These are phyloP conservation scores for Gracilaria gracilis DNA, from an alignment of 23 red algal species.

Conservation along the genomic window DNA sequence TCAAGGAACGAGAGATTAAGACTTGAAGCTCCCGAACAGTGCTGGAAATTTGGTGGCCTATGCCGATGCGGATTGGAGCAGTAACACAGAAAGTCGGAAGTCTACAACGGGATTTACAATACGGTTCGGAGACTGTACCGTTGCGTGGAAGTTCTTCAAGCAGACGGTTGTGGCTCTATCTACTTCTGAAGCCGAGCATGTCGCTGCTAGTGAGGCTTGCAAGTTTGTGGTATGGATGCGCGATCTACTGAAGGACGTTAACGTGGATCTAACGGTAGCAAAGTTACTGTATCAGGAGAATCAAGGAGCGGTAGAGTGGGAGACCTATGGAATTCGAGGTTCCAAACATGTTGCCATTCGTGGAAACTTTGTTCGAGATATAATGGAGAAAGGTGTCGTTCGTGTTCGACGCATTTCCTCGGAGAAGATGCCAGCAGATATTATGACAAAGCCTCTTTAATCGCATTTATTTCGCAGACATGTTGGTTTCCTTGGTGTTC, in stretches of 20 bases:
- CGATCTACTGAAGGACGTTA: not conserved
- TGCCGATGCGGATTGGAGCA: slow-evolving; percentile 15
- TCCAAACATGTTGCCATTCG: slow-evolving; percentile 40
- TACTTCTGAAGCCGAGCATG: slow-evolving; percentile 47
- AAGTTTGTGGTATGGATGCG: slow-evolving; percentile 33
- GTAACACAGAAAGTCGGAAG: not conserved
- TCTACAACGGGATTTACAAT: not conserved
- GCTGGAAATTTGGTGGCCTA: not conserved
- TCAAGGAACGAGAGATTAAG: not conserved
- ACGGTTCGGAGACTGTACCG: not conserved
- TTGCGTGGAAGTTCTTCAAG: slow-evolving; percentile 9
- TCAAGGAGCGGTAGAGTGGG: slow-evolving; percentile 9
- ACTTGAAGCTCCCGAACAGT: not conserved
- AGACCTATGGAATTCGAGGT: slow-evolving; percentile 3
- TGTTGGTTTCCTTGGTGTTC: no score
- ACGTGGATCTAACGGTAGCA: no score
- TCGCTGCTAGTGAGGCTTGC: slow-evolving; percentile 15
- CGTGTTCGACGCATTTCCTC: not conserved
- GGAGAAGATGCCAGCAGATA: slow-evolving; percentile 4
- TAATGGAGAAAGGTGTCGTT: not conserved
- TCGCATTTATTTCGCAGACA: no score
- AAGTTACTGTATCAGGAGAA: slow-evolving; percentile 43
- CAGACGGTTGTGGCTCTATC: slow-evolving; percentile 40
- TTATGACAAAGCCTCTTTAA: no score
- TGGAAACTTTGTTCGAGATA: slow-evolving; percentile 14